Evolutionary conservation across 2,329 filamentous ascomycete species (phyloP).

Genomic region (Penicillium expansum): DNA sequence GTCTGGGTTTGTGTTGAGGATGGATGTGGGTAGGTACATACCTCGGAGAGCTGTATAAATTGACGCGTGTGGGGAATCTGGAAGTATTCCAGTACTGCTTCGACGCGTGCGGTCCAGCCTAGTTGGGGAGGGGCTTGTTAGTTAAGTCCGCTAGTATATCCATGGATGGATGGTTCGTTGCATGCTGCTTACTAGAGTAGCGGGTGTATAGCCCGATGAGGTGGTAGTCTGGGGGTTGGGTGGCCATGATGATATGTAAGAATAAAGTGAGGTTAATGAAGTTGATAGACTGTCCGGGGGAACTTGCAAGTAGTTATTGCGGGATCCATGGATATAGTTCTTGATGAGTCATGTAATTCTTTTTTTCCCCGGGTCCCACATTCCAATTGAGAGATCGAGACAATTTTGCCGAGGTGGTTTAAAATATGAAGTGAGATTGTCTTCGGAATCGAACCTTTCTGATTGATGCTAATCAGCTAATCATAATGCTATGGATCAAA

Average conservation of each 20-base stretch:
- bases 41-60: conserved; percentile 27
- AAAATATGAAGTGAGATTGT: not conserved
- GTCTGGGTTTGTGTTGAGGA: not conserved
- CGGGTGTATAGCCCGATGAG: conserved; percentile 32
- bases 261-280: not conserved
- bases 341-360: not conserved
- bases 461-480: conserved; percentile 1
- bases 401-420: not conserved
- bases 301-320: not conserved
- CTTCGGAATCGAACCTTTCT: not conserved
- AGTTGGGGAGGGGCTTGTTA: not conserved
- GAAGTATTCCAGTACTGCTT: conserved; percentile 36
- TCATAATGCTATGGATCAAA: not conserved
- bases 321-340: not conserved
- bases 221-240: conserved; percentile 24
- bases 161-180: not conserved
- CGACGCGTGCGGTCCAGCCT: conserved; percentile 38
- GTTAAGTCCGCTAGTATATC: not conserved
- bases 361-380: not conserved
- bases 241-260: not conserved
- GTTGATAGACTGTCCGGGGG: not conserved
- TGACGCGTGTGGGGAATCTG: conserved; percentile 29
- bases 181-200: conserved; percentile 31
- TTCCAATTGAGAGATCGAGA: not conserved
- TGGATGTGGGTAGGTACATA: conserved; percentile 3